Conservation (phyloP, 768 basidiomycete genomes). For the Suillus subalutaceus region DNA sequence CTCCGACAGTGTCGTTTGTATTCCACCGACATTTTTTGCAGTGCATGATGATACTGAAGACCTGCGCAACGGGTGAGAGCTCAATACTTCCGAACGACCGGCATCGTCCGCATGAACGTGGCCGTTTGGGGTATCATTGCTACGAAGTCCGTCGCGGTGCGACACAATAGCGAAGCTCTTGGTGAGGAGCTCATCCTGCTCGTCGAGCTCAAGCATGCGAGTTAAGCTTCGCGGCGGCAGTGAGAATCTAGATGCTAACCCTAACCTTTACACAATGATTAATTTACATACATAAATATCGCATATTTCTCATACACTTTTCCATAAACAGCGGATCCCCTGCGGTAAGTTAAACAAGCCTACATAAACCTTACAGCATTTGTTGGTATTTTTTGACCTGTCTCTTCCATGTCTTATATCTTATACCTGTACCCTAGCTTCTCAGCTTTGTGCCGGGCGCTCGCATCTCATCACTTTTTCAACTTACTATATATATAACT, state of each 20-base stretch:
- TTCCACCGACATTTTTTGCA: not conserved
- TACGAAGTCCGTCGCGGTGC: not conserved
- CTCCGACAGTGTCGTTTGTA: not conserved
- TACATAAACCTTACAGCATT: not conserved
- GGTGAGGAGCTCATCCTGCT: constrained; percentile 27
- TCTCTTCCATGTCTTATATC: not conserved
- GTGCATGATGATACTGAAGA: not conserved
- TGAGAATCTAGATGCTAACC: not conserved
- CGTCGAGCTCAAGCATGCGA: constrained; percentile 30
- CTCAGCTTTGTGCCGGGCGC: not conserved
- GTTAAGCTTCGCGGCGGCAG: not conserved
- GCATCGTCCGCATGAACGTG: not conserved
- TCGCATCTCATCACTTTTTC: not conserved
- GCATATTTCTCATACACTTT: not conserved
- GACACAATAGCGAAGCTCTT: constrained; percentile 9
- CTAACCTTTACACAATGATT: not conserved
- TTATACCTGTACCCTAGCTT: not conserved
- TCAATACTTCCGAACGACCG: not conserved
- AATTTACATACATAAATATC: not conserved
- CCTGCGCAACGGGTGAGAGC: constrained; percentile 2
- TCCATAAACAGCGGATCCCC: not conserved
- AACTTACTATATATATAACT: not conserved
- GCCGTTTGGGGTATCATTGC: too few species aligned
- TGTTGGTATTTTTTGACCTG: not conserved
- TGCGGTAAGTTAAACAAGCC: not conserved